Evolutionary conservation across 768 basidiomycete genomes (phyloP), one percentile per base, ranked within the genome.

Genomic region (Sporobolomyces phaffii): DNA sequence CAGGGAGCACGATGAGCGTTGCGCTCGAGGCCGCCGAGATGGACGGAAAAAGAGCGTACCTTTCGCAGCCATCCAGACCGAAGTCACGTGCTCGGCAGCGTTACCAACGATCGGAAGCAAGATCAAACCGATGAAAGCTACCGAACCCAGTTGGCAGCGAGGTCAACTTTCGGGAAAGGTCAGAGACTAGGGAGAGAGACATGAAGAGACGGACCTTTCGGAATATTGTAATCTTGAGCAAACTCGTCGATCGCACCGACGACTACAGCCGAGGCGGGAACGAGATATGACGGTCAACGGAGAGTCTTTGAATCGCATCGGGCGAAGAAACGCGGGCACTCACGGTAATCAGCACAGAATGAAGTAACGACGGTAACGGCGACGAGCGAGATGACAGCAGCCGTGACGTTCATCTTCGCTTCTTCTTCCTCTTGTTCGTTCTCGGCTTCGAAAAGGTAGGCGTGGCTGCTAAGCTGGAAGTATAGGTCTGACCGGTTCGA

Each of bases 171-270:
- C n/a, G n/a, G n/a, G n/a, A n/a, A n/a, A n/a, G n/a, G n/a, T n/a
- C n/a, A n/a, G n/a, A n/a, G n/a, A n/a, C n/a, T n/a, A 47, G 38
- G 29, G 53, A 60, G 20, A 51, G 44, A 26, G 62, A 50, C 15
- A 59, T 31, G 34, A 9, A 58, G 36, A 67, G 28, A 31, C 7
- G 2, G 7, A 58, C 56, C 56, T 77, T 89, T 90, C 0, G 90
- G 89, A 60, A 96, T 88, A 60, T 82, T 76, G 77, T 90, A 91
- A 44, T 87, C 82, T 17, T 84, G 80, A 3, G 91, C 90, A 29
- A 89, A 90, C 76, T 93, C 91, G 76, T 94, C 92, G 69, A 96
- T 94, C 5, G 89, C 90, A 4, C 87, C 88, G 41, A 94, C 91
- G 77, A 91, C 89, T 90, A 58, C 18, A 17, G 38, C 17, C 38